These are phyloP conservation scores for Hymenoscyphus albidus DNA, from an alignment of 2,329 filamentous ascomycete species.

Conservation along the genomic window DNA sequence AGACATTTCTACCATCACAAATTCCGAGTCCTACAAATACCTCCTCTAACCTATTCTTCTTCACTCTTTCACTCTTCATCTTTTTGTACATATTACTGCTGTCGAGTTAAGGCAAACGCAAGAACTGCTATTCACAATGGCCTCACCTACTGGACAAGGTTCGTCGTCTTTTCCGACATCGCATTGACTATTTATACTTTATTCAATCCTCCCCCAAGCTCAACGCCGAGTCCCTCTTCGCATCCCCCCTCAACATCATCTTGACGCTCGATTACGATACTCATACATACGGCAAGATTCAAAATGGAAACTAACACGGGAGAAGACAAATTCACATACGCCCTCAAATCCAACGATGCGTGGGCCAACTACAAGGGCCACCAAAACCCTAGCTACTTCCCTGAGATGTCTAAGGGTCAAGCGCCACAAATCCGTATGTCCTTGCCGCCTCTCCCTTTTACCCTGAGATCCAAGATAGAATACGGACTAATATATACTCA, in stretches of 20 bases:
- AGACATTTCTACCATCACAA: neutral
- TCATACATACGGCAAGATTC: neutral
- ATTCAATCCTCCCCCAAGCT: neutral
- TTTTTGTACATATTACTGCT: slow-evolving; percentile 5
- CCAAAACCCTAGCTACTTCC: slow-evolving; percentile 68
- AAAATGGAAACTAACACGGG: slow-evolving; percentile 3
- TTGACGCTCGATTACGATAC: neutral
- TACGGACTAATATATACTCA: neutral
- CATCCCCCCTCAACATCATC: neutral
- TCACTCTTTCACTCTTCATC: neutral
- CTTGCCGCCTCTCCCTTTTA: neutral
- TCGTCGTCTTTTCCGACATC: neutral
- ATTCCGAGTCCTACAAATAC: neutral
- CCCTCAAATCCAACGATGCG: slow-evolving; percentile 64
- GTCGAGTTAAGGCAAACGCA: neutral
- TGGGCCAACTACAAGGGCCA: slow-evolving; percentile 64
- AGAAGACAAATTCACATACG: slow-evolving; percentile 47
- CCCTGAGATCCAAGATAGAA: neutral
- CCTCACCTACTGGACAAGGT: neutral
- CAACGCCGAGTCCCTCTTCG: neutral
- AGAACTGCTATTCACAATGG: neutral
- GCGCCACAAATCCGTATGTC: slow-evolving; percentile 56
- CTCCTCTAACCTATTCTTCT: neutral
- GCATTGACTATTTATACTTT: neutral
- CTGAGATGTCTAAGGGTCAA: slow-evolving; percentile 63